Evolutionary conservation across 306 rosid species (phyloP), one percentile per base, ranked within the genome.

Genomic region (Cucumis cinereus): DNA sequence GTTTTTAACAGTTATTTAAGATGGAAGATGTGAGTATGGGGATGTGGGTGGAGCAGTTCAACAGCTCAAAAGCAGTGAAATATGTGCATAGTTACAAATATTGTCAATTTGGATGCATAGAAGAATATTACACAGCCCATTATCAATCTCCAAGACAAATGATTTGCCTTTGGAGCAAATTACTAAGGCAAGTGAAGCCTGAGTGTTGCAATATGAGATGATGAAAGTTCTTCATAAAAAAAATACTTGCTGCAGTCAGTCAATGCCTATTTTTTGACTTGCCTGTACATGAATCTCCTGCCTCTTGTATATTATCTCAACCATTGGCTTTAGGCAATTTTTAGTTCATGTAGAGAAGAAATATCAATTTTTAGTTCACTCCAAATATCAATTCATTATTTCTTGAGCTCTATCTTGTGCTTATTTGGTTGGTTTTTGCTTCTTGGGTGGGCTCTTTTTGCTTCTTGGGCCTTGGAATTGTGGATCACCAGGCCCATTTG

Each of bases 21-120:
- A 90, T 90, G 94, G 94, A 90, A 80, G 94, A 90, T 52, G 94
- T 90, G 85, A 90, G 94, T 74, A 84, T 90, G 94, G 94, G 94
- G 82, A 86, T 87, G 94, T 90, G 94, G 94, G 90, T 90, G 38
- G 85, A 83, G 83, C 78, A 86, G 72, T 89, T 89, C 80, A 89
- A 86, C 84, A 74, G 80, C 76, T 76, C 89, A 11, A 89, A 78
- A 79, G 60, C 82, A 17, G 91, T 89, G 15, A 47, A 78, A 41
- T 89, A 89, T 83, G 73, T 77, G 16, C 94, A 89, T 28, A 89
- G 88, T 85, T 79, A 86, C 22, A 84, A 68, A 26, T 89, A 82
- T 81, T 89, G 94, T 80, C 94, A 89, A 33, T 87, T 61, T 73
- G 94, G 94, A 30, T 89, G 94, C 84, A 58, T 90, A 24, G 91